Evolutionary conservation across 441 rosid genomes (phyloP), one percentile per base, ranked within the genome.

Genomic region (Adansonia madagascariensis): DNA sequence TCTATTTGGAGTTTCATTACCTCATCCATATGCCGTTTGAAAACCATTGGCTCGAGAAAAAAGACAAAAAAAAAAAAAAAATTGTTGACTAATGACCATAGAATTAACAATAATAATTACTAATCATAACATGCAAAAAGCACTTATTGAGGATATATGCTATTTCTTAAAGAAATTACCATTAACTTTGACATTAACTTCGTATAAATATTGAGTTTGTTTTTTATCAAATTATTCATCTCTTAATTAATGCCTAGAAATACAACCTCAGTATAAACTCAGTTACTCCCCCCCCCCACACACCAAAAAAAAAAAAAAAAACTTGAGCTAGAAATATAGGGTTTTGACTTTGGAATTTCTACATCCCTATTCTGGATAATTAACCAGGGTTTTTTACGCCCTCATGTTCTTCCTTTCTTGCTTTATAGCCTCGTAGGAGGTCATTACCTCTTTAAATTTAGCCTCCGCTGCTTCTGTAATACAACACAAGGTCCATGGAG

Each of bases 371-470:
- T 39, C 77, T n/a, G n/a, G n/a, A n/a, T n/a, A 3, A 49, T 35
- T 41, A 31, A 12, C 39, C 15, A 2, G 15, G 66, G 43, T 31
- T 80, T 85, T 80, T 62, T 46, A 88, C 49, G 0, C 80, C 75
- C 65, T 78, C 81, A 46, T 82, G 74, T 86, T 81, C 80, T 89
- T 86, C 72, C 96, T 86, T 83, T 92, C 97, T 69, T 85, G 80
- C 84, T 96, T 94, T 60, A 96, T 91, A 67, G 98, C 96, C 82
- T 96, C 99, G 22, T 94, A 96, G 1, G 99, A 96, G 61, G 74
- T 74, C 90, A 96, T 89, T 24, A 96, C 94, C 81, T 96, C 98
- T 84, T 94, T 96, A 88, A 96, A 94, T 88, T 91, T 96, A 0
- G 87, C 93, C 88, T 92, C 99, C 0, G 98, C 98, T 8, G 71